phyloP scores from a whole-genome alignment of 371 early-diverging fungal genomes.

The Mucor piriformis region DNA sequence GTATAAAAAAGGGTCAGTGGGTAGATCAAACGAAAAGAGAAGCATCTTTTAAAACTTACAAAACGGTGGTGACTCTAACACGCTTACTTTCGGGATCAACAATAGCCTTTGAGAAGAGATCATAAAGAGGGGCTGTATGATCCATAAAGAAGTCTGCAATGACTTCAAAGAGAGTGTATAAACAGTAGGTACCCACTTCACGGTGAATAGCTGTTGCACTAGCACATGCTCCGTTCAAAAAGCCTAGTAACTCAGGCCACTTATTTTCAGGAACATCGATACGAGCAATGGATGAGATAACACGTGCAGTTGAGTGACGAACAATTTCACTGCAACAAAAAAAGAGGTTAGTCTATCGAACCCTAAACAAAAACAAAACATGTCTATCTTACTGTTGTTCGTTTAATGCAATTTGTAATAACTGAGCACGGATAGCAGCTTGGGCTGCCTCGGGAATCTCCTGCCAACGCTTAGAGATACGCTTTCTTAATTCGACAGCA shows the following conservation, averaged over 20 bases:
- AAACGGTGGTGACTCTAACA: constrained; percentile 79
- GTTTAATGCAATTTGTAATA: constrained; percentile 69
- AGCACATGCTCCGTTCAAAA: constrained; percentile 76
- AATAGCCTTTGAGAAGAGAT: constrained; percentile 73
- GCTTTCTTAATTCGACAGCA: constrained; percentile 88
- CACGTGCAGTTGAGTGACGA: constrained; percentile 82
- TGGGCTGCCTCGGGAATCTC: constrained; percentile 61
- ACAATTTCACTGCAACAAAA: constrained; percentile 59
- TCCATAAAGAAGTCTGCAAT: constrained; percentile 75
- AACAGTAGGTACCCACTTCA: constrained; percentile 84
- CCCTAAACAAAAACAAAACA: neutral
- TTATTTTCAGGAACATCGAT: constrained; percentile 75
- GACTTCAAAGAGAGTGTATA: constrained; percentile 83
- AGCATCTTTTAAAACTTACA: constrained; percentile 38
- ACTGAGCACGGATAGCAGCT: constrained; percentile 59
- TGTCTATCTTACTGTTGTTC: constrained; percentile 65
- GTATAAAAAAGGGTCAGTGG: neutral
- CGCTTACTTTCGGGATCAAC: constrained; percentile 82
- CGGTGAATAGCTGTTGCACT: constrained; percentile 76
- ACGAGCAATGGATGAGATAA: constrained; percentile 85
- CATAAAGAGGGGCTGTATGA: constrained; percentile 67
- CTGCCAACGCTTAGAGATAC: constrained; percentile 74
- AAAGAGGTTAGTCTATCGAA: neutral
- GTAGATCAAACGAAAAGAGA: neutral
- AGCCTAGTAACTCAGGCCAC: constrained; percentile 81